Evolutionary conservation across 352 stramenopile genomes (phyloP).

Genomic region (Thalassiosira livingstoniorum): DNA sequence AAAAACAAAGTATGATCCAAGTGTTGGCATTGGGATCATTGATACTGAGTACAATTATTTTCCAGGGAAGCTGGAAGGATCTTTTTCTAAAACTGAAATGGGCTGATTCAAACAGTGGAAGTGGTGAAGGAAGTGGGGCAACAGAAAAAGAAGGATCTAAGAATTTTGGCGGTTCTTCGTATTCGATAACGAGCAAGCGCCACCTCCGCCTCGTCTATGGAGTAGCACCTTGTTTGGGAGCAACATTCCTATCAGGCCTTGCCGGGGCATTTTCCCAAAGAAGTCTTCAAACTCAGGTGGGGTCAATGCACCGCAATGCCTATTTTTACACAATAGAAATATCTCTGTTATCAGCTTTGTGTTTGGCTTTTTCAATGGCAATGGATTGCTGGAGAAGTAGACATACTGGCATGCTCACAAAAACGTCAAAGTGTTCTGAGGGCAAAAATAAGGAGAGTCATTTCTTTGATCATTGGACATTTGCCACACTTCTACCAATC

Average conservation of each 20-base stretch:
- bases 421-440: too few relatives aligned
- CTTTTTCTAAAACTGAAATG: conserved; percentile 8
- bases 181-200: neutral
- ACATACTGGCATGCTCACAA: too few relatives aligned
- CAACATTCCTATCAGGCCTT: conserved; percentile 69
- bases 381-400: conserved; percentile 15
- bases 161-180: neutral
- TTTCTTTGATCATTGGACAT: conserved; percentile 55
- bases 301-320: conserved; percentile 46
- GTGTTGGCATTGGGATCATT: conserved; percentile 64
- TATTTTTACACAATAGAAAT: conserved; percentile 73
- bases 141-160: too few relatives aligned
- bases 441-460: conserved; percentile 12
- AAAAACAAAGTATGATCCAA: conserved; percentile 63
- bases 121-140: too few relatives aligned
- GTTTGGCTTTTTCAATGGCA: conserved; percentile 52
- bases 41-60: conserved; percentile 59
- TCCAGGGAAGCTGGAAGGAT: conserved; percentile 62
- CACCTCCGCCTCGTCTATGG: conserved; percentile 42
- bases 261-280: conserved; percentile 76
- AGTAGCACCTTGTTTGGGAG: conserved; percentile 66
- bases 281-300: conserved; percentile 58
- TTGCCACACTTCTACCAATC: conserved; percentile 66
- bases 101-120: neutral
- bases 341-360: conserved; percentile 52